Base-by-base conservation (phyloP, 768 basidiomycete species). In the Leccinellum luteum region DNA sequence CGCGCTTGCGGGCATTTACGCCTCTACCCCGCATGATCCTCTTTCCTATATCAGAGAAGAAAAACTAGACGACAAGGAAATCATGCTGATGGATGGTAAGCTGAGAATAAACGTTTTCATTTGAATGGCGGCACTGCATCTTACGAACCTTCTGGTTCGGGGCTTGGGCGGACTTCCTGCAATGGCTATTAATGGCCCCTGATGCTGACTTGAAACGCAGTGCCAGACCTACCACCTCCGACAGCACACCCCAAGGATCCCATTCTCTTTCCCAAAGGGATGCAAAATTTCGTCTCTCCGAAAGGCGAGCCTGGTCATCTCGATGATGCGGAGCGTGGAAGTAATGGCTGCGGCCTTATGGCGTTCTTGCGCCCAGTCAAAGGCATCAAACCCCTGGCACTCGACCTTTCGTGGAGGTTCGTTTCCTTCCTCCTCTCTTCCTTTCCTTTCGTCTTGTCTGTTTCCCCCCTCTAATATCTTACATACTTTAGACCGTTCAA, bases 341-440 rank as follows among this genome's bases (percentile, higher is more conserved):
- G 47, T 14, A 51, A 47, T n/a, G 17, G 48, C 21, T 19, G 57
- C 23, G 57, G 41, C 60, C 34, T 52, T 14, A 31, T 23, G 21
- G 52, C 51, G 13, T 66, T 78, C 54, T 61, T 88, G 60, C 81
- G 77, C 66, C 82, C 82, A 60, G 79, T 76, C 15, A 85, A 82
- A 64, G 87, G 87, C 2, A 67, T 83, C 21, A 78, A 81, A 54
- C 76, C 86, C 4, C 73, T 90, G 4, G 75, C 79, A 21, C 74
- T 90, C 14, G 78, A 82, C 31, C 72, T 91, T 51, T 84, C 85
- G 14, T 90, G 89, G 89, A 79, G 81, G 88, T 88, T 56, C 50
- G 80, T 75, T 51, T 52, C 32, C 50, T 51, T 54, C 34, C 21
- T 54, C 32, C 32, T 28, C 21, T 31, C 14, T n/a, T n/a, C 14